Conservation (phyloP, 768 basidiomycete species). For the Pleurotus salmoneostramineus region DNA sequence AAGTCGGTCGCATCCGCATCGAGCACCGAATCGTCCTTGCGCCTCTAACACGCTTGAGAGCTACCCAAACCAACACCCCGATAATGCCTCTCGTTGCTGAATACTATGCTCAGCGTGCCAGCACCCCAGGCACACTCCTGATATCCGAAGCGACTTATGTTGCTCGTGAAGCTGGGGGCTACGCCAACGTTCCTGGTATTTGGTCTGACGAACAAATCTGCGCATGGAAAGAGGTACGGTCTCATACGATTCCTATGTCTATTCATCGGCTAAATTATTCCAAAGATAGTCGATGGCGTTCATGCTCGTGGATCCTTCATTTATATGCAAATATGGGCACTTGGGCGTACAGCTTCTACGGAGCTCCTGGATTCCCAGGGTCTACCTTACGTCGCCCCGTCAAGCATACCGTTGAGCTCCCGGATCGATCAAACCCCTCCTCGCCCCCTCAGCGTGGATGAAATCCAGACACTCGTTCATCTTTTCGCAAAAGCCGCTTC, state of each 20-base stretch:
- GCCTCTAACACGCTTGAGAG: slow-evolving; percentile 32
- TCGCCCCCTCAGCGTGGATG: slow-evolving; percentile 26
- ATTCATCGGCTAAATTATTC: not conserved
- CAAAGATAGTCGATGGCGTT: slow-evolving; percentile 50
- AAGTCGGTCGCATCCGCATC: slow-evolving; percentile 18
- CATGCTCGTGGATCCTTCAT: slow-evolving; percentile 47
- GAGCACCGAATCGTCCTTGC: slow-evolving; percentile 31
- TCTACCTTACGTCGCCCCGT: slow-evolving; percentile 28
- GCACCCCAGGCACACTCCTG: slow-evolving; percentile 46
- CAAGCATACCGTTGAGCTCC: slow-evolving; percentile 19
- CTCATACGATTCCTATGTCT: too few species aligned
- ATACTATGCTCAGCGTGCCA: slow-evolving; percentile 48
- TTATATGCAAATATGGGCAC: slow-evolving; percentile 55
- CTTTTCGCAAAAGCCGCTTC: slow-evolving; percentile 42
- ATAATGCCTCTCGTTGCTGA: slow-evolving; percentile 26
- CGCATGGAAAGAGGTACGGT: slow-evolving; percentile 47
- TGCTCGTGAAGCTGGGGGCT: slow-evolving; percentile 44
- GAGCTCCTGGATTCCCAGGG: slow-evolving; percentile 31
- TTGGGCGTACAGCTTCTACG: slow-evolving; percentile 40
- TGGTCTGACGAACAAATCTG: slow-evolving; percentile 43
- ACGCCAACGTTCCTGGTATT: slow-evolving; percentile 47
- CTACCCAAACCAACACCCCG: slow-evolving; percentile 6
- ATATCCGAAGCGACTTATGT: slow-evolving; percentile 58
- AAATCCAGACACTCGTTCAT: slow-evolving; percentile 34
- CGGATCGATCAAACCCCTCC: not conserved